Conservation (phyloP, 2,329 filamentous ascomycete genomes). For the Neofusicoccum parvum region DNA sequence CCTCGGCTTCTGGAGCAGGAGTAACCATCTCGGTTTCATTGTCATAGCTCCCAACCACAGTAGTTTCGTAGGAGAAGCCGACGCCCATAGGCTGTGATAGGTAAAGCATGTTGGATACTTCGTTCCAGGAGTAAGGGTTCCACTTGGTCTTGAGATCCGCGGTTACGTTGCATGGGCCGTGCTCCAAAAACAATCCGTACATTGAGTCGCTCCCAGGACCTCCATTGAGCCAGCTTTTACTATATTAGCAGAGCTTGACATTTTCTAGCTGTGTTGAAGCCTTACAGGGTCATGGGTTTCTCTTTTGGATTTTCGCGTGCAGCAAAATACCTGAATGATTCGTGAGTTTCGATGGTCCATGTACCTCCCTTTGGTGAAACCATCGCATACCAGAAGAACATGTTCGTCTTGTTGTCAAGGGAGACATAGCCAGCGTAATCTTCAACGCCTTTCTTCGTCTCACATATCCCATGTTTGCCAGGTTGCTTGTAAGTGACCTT, state of each 20-base stretch:
- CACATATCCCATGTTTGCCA: slow-evolving; percentile 46
- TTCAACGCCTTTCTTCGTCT: slow-evolving; percentile 32
- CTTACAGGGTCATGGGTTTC: not conserved
- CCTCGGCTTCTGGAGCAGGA: slow-evolving; percentile 44
- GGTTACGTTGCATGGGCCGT: slow-evolving; percentile 50
- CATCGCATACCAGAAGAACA: slow-evolving; percentile 45
- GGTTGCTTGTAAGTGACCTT: not conserved
- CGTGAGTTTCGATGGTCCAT: not conserved
- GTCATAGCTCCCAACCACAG: not conserved
- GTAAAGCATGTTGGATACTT: slow-evolving; percentile 42
- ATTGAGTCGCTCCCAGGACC: slow-evolving; percentile 50
- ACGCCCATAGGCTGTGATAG: slow-evolving; percentile 43
- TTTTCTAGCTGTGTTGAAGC: not conserved
- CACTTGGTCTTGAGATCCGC: slow-evolving; percentile 39
- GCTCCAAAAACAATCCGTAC: slow-evolving; percentile 38
- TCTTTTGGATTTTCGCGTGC: not conserved
- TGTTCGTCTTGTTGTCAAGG: slow-evolving; percentile 38
- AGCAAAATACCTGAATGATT: not conserved
- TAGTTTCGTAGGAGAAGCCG: slow-evolving; percentile 42
- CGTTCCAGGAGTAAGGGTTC: slow-evolving; percentile 45
- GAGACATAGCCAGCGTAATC: slow-evolving; percentile 42
- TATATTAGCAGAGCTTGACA: not conserved
- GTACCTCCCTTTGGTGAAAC: rapidly evolving
- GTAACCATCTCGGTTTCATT: slow-evolving; percentile 28
- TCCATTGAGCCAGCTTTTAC: not conserved